phyloP scores from a whole-genome alignment of 1,284 basidiomycete species.

The Ustilago crameri region DNA sequence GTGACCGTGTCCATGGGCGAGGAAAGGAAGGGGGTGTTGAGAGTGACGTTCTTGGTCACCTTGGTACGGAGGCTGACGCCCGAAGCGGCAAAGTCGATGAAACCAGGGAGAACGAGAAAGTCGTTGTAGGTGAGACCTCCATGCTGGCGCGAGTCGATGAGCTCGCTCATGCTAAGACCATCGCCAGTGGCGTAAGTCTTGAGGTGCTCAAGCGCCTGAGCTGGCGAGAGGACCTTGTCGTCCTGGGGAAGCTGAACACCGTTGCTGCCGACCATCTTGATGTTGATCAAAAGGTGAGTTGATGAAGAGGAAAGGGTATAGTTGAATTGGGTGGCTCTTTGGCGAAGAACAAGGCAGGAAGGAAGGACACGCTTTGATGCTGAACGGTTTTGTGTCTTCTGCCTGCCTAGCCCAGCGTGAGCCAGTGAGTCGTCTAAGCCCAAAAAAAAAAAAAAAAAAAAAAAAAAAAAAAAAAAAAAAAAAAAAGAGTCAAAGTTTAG shows the following conservation, averaged over 20 bases:
- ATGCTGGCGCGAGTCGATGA: constrained; percentile 88
- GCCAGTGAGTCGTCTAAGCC: too few species aligned
- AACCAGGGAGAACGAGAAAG: constrained; percentile 77
- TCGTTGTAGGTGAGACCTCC: constrained; percentile 92
- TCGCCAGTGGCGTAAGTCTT: constrained; percentile 78
- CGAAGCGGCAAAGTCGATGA: constrained; percentile 88
- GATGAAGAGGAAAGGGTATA: constrained; percentile 15
- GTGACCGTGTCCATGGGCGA: constrained; percentile 99
- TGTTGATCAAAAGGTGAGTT: background rate
- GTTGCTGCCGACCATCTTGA: constrained; percentile 38
- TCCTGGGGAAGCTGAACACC: constrained; percentile 38
- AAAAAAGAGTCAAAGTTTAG: background rate
- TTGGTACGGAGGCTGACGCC: constrained; percentile 85
- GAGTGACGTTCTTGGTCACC: constrained; percentile 88
- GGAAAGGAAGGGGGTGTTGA: constrained; percentile 97
- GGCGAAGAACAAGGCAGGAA: constrained; percentile 37
- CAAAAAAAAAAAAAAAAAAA: background rate
- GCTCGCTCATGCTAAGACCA: constrained; percentile 85
- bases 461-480: constrained; percentile 3
- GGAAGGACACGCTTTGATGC: constrained; percentile 7
- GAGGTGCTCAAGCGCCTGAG: constrained; percentile 59
- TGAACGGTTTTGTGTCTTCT: constrained; percentile 12
- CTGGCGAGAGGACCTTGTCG: constrained; percentile 50
- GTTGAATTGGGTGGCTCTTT: constrained; percentile 40
- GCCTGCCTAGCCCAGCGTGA: background rate